Base-by-base conservation (phyloP, 2,329 filamentous ascomycete species). In the Elsinoe necatrix region DNA sequence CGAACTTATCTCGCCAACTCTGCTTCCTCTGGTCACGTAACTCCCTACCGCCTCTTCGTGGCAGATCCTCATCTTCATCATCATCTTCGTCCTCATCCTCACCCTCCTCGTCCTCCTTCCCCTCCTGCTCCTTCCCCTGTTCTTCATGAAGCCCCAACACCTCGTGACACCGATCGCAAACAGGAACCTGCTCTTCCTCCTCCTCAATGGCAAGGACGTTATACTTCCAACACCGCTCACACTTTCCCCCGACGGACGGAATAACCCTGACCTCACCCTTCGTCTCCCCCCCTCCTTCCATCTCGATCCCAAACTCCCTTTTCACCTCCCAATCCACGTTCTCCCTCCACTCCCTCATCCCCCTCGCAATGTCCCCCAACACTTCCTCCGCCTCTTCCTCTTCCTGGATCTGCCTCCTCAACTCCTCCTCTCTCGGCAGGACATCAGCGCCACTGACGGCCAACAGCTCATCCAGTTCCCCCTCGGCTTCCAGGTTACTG, bases 171-270 rank as follows among this genome's bases (percentile, higher is more conserved):
- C 89, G 77, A 50, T 70, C 72, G 70, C 92, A 97, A 16, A 95
- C 72, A 37, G 74, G 69, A 16, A 86, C 82, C 63, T 85, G 78
- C 48, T 72, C 71, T 11, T 52, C 48, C 31, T 52, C 48, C 48
- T 37, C 48, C 16, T 34, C 48, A 21, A 52, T 39, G 20, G 34
- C 12, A n/a, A 79, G 75, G n/a, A 86, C 84, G 21, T 86, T 78
- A 69, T 89, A 95, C 60, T 86, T 82, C 93, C 93, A 98, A 72
- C 93, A 98, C 52, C 93, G 78, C 0, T 81, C 78, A 68, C 93
- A 98, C 70, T 97, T 98, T 47, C 77, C 72, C 11, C 73, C 70
- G 12, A 69, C 68, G 0, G 83, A 77, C 8, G 77, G 72, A 48
- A 69, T 59, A 0, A 72, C 66, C 5, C 62, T 31, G n/a, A 60